Base-by-base conservation (phyloP, 192 early-diverging fungal species). In the Spinellus fusiger region DNA sequence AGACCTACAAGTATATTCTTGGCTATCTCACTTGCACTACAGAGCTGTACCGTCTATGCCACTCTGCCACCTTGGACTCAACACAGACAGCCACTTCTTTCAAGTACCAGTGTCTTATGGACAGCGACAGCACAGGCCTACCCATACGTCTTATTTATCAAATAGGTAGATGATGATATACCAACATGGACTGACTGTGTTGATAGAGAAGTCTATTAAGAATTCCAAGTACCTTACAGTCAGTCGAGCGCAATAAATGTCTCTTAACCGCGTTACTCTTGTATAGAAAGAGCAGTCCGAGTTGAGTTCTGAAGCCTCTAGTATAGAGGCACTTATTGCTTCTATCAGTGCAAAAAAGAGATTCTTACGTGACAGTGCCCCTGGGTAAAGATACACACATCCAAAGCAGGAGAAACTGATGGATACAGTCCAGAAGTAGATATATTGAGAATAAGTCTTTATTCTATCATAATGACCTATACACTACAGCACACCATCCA, bases 41-140 rank as follows among this genome's bases (percentile, higher is more conserved):
- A 0, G 86, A 86, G 47, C 65, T 89, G 58, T 88, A 76, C 1
- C 65, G 79, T 8, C 66, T 83, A 32, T 83, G 81, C 16, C 47
- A 55, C 18, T n/a, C 54, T 27, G 26, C 50, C 5, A 27, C 56
- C 4, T 16, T 55, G 28, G 40, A n/a, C n/a, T n/a, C n/a, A n/a
- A n/a, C n/a, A n/a, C n/a, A n/a, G n/a, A n/a, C n/a, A n/a, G n/a
- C n/a, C n/a, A n/a, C n/a, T n/a, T n/a, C n/a, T n/a, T n/a, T n/a
- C n/a, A n/a, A n/a, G n/a, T n/a, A n/a, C n/a, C n/a, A n/a, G n/a
- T n/a, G n/a, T n/a, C n/a, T n/a, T n/a, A n/a, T 29, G 5, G 12
- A 49, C n/a, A 23, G 22, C 32, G 29, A 54, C 27, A 23, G 22
- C 51, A 22, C 28, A 12, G 15, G 13, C 4, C 22, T 35, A 10